Percentiles rank a stretch among this genome's conserved stretches.
phyloP scores from a whole-genome alignment of 2,329 filamentous ascomycete species.

The Cladosporium sp. region DNA sequence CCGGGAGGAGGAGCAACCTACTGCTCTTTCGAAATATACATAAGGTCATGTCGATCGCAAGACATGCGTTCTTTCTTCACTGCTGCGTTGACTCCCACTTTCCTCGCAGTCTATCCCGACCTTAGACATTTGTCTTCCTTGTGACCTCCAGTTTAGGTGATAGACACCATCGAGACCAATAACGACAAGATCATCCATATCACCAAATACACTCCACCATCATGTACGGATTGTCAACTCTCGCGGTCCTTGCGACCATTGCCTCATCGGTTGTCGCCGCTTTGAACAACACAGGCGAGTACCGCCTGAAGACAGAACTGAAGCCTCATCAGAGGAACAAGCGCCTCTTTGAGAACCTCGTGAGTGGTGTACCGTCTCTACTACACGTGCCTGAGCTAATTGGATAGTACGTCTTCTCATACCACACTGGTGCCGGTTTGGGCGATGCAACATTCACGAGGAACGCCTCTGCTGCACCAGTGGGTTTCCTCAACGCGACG shows the following conservation, averaged over 20 bases:
- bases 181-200: not conserved
- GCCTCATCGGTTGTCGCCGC: constrained; percentile 21
- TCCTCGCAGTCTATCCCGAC: not conserved
- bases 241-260: constrained; percentile 24
- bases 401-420: constrained; percentile 27
- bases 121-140: not conserved
- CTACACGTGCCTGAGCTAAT: not conserved
- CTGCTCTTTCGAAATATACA: not conserved
- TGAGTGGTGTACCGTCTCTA: not conserved
- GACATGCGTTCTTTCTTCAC: not conserved
- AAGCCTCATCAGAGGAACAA: constrained; percentile 28
- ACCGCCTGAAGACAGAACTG: constrained; percentile 32
- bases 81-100: not conserved
- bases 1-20: not conserved
- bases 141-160: not conserved
- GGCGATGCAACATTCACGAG: constrained; percentile 32
- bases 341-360: constrained; percentile 2
- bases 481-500: constrained; percentile 32
- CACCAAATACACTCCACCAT: not conserved
- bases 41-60: not conserved
- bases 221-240: constrained; percentile 25
- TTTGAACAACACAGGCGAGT: constrained; percentile 32
- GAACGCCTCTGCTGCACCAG: constrained; percentile 21
- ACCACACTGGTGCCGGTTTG: constrained; percentile 34
- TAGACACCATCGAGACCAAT: not conserved